Evolutionary conservation across 2,329 filamentous ascomycete genomes (phyloP).

Genomic region (Xylaria polymorpha): DNA sequence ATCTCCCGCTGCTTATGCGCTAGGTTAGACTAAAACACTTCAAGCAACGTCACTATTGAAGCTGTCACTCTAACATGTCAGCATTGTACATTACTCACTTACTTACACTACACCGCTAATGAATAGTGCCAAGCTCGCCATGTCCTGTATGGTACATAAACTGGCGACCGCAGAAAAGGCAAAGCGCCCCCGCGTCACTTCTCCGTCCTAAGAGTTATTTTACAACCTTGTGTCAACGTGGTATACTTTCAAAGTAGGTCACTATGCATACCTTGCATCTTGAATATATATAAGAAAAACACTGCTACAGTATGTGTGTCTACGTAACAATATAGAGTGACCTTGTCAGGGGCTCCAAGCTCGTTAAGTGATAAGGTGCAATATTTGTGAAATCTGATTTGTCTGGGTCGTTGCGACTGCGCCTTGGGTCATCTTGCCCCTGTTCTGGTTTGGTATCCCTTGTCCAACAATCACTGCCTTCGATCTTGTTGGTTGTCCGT

Average conservation of each 20-base stretch:
- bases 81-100: not conserved
- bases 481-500: not conserved
- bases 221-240: not conserved
- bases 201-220: not conserved
- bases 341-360: not conserved
- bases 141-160: not conserved
- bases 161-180: not conserved
- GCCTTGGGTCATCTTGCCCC: not conserved
- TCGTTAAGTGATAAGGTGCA: not conserved
- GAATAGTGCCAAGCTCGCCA: not conserved
- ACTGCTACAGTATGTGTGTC: not conserved
- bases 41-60: not conserved
- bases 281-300: not conserved
- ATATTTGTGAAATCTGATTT: not conserved
- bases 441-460: not conserved
- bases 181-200: not conserved
- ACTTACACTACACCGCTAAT: conserved; percentile 1
- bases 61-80: not conserved
- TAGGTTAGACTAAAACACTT: not conserved
- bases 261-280: not conserved
- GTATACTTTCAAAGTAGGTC: too few species aligned
- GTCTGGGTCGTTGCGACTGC: not conserved
- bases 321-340: not conserved
- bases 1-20: conserved; percentile 6
- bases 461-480: not conserved